Percentiles rank a stretch among this genome's conserved stretches.
phyloP scores from a whole-genome alignment of 805 yeast species.

The Candida dajiaensis region DNA sequence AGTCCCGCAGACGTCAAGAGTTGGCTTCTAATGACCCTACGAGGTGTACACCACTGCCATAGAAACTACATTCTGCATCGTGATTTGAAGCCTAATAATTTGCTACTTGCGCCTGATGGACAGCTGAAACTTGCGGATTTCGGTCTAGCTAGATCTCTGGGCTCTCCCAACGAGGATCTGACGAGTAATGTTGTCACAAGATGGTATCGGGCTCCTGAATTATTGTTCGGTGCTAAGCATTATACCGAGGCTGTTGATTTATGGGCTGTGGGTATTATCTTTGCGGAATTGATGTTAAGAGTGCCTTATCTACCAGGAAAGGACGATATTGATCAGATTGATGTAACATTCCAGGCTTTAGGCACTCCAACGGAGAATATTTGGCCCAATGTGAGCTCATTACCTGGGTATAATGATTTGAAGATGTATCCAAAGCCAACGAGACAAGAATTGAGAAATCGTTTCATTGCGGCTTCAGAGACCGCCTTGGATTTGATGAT shows the following conservation, averaged over 20 bases:
- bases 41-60: slow-evolving; percentile 96
- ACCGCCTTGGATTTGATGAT: slow-evolving; percentile 71
- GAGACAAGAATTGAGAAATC: slow-evolving; percentile 66
- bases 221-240: slow-evolving; percentile 81
- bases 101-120: slow-evolving; percentile 82
- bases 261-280: slow-evolving; percentile 96
- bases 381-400: slow-evolving; percentile 85
- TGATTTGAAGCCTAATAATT: slow-evolving; percentile 89
- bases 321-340: slow-evolving; percentile 84
- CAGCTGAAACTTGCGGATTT: slow-evolving; percentile 93
- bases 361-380: slow-evolving; percentile 92
- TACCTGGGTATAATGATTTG: slow-evolving; percentile 72
- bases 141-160: slow-evolving; percentile 85
- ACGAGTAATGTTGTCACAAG: slow-evolving; percentile 95
- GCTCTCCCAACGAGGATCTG: slow-evolving; percentile 67
- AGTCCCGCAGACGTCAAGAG: slow-evolving; percentile 84
- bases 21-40: slow-evolving; percentile 89
- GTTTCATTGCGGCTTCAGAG: slow-evolving; percentile 90
- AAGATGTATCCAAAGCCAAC: slow-evolving; percentile 81
- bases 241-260: slow-evolving; percentile 87
- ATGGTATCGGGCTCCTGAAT: slow-evolving; percentile 97
- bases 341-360: slow-evolving; percentile 88
- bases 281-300: slow-evolving; percentile 93
- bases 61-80: slow-evolving; percentile 86
- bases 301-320: slow-evolving; percentile 93